Base-by-base conservation (phyloP, 495 filamentous ascomycete species). In the Xylaria cubensis region DNA sequence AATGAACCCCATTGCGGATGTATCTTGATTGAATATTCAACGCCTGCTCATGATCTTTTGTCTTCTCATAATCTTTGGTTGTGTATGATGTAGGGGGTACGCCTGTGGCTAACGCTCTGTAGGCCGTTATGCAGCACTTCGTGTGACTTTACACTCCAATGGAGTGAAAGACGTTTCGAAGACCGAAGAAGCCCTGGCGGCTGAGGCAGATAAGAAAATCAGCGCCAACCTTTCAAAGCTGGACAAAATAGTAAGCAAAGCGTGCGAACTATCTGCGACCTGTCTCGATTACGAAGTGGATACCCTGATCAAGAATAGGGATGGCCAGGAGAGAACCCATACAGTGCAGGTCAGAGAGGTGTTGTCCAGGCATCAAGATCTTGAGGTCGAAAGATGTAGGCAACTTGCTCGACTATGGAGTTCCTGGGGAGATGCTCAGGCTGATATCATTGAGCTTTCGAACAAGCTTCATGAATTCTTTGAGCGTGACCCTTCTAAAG, bases 381-480 rank as follows among this genome's bases (percentile, higher is more conserved):
- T 51, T 10, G 51, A 72, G 32, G 59, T 24, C 69, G 36, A 56
- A 36, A 71, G 61, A 21, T 10, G 8, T 9, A 26, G 68, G 34
- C 68, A 77, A n/a, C 69, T 79, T 12, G 51, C 71, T 24, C 21
- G 32, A 10, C 65, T 79, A 64, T 79, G 77, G 77, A 56, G 10
- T 12, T 68, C 63, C 13, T 77, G 73, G 75, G 70, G 29, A 19
- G 64, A 59, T 2, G 41, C 41, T 19, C 74, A 77, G 48, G 56
- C 58, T 5, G 72, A 75, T n/a, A 74, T 77, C 51, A 66, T 74
- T 3, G 69, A 71, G 42, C 68, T 79, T 10, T 44, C 34, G 8
- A 17, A 42, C 26, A 72, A 64, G 44, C 26, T 72, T 67, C 70
- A 69, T 66, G 66, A 67, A 4, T 34, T 66, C 39, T n/a, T 62